Conservation (phyloP, 768 basidiomycete species). For the Russula sp. region DNA sequence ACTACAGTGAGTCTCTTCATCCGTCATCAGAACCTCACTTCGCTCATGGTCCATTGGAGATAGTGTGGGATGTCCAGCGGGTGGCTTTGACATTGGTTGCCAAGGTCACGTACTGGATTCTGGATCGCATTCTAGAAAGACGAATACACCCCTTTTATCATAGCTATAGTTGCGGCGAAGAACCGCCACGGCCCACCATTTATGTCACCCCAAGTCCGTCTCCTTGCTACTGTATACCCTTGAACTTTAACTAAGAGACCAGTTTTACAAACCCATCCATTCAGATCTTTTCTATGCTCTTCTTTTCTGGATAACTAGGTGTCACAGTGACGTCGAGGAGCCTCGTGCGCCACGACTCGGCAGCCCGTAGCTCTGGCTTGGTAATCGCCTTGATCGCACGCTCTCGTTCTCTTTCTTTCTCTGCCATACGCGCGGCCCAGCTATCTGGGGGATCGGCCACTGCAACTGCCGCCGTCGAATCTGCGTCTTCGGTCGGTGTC, state of each 20-base stretch:
- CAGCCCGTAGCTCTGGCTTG: slow-evolving; percentile 17
- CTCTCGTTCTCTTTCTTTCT: slow-evolving; percentile 19
- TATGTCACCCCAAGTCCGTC: too few relatives aligned
- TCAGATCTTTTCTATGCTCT: not conserved
- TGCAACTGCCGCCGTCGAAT: slow-evolving; percentile 20
- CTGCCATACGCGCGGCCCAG: slow-evolving; percentile 21
- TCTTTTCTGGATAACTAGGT: not conserved
- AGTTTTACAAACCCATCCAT: not conserved
- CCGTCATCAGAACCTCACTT: too few relatives aligned
- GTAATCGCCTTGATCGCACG: slow-evolving; percentile 11
- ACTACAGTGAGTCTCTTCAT: too few relatives aligned
- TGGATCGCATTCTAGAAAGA: too few relatives aligned
- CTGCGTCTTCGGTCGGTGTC: slow-evolving; percentile 32
- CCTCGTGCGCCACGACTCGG: slow-evolving; percentile 11
- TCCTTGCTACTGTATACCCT: too few relatives aligned
- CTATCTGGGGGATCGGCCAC: slow-evolving; percentile 10
- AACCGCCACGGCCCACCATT: too few relatives aligned
- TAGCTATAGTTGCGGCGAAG: too few relatives aligned
- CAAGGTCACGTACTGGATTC: too few relatives aligned
- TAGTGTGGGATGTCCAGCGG: too few relatives aligned
- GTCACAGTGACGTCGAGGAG: slow-evolving; percentile 2
- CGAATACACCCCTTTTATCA: too few relatives aligned
- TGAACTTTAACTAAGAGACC: not conserved
- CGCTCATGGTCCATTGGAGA: too few relatives aligned
- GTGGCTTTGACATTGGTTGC: too few relatives aligned